Evolutionary conservation across 1,139 yeast species (phyloP), one percentile per base, ranked within the genome.

Genomic region (Groenewaldozyma auringiensis): DNA sequence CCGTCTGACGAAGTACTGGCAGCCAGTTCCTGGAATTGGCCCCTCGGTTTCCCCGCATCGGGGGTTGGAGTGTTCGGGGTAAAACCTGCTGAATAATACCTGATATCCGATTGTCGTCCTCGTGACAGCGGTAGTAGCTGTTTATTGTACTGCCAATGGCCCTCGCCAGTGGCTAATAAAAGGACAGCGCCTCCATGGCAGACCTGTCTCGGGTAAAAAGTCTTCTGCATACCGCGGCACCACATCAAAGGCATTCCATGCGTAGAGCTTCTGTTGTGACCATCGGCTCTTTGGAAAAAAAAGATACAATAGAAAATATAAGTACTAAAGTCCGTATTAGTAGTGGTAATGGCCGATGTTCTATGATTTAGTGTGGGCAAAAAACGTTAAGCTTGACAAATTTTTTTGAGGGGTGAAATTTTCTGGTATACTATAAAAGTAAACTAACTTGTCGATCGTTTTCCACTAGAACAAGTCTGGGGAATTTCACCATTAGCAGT

Each of bases 1-100:
- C 76, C 68, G 4, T 68, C 62, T 3, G 21, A n/a, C 21, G 38
- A 14, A 16, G 38, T 14, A 35, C 21, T 17, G 9, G 6, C 11
- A 25, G 29, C 29, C 29, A 25, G 29, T 25, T 25, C 9, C 29
- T 25, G 29, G 29, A 25, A 25, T 25, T 25, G 9, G 6, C 29
- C 29, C 29, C 6, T 8, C 11, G 6, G 29, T 11, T 25, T 25
- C 6, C 29, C 11, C 6, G 29, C 11, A 25, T 25, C 11, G 29
- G 29, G 9, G 29, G 6, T 25, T n/a, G n/a, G n/a, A 25, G 29
- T 25, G 11, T 25, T 25, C 9, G 29, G 9, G 29, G 6, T 25
- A 11, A 11, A 25, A 6, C 11, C 29, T 25, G 29, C 29, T 25
- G 29, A 25, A 11, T 25, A 25, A 25, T 25, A 25, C 11, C 29